Base-by-base conservation (phyloP, 768 basidiomycete genomes). In the Exidia glandulosa region DNA sequence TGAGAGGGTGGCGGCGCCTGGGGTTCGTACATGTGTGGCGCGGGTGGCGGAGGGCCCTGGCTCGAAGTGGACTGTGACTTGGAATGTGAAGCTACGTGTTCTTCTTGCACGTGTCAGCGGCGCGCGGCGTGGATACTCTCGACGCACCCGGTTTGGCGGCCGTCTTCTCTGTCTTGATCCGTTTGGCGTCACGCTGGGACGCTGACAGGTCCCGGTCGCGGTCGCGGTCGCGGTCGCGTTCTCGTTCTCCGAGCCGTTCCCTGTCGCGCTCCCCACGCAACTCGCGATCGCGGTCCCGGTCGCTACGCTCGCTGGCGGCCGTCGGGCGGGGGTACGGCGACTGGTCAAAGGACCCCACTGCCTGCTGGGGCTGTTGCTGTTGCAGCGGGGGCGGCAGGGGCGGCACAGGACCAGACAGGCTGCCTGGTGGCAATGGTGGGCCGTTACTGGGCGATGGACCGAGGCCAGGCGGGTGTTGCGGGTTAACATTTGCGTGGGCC, bases 101-200 rank as follows among this genome's bases (percentile, higher is more conserved):
- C 9, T 23, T 54, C 25, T 29, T 54, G 50, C 30, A 27, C 6
- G 30, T 6, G 50, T 37, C 36, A 10, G 19, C 9, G 9, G 19
- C 36, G 19, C 36, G 36, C 19, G 36, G 19, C 10, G 36, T 10
- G 10, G 36, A 37, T 10, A 37, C 36, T 37, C 19, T 37, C 19
- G 9, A 37, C 9, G 19, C 9, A 10, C 19, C 9, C 19, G 36
- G 36, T 37, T 37, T 37, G 9, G 10, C 9, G 19, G 36, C 36
- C 23, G 50, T 13, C 25, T 54, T 74, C 61, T 83, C 77, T 2
- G 77, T 74, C 68, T 85, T 86, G 61, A 81, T 73, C 57, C 85
- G 76, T 69, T 86, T 86, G 16, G 80, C 72, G 62, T 87, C 85
- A 45, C 84, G 74, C 19, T 62, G 69, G 56, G 70, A n/a, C n/a